A percentile compares a stretch with the other conserved stretches of the same genome.
Evolutionary conservation across 1,284 basidiomycete species (phyloP).

Genomic region (Malassezia caprae): DNA sequence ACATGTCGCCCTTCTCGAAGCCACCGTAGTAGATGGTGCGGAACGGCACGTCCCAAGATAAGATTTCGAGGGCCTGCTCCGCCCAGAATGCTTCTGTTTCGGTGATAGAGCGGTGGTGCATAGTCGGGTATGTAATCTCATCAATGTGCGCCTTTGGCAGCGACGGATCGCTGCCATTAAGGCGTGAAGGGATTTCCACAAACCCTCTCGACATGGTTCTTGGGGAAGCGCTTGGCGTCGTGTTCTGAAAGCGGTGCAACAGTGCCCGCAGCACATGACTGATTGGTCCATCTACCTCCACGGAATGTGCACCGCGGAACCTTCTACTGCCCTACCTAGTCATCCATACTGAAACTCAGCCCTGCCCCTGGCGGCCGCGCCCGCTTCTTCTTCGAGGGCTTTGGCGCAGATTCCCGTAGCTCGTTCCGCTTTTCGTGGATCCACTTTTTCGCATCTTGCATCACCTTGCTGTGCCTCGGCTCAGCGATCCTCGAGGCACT

Average conservation of each 20-base stretch:
- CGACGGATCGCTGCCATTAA: constrained; percentile 4
- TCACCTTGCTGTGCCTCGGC: background rate
- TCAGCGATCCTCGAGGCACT: background rate
- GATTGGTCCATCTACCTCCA: background rate
- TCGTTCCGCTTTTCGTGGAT: background rate
- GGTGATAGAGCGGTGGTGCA: constrained; percentile 6
- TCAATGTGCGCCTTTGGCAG: constrained; percentile 13
- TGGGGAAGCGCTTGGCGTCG: background rate
- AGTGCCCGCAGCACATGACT: background rate
- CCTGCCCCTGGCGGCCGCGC: background rate
- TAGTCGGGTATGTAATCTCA: background rate
- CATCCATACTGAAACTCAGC: constrained; percentile 5
- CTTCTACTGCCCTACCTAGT: background rate
- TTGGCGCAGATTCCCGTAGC: background rate
- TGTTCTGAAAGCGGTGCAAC: background rate
- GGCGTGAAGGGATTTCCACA: constrained; percentile 11
- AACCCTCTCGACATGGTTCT: background rate
- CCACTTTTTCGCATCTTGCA: constrained; percentile 3
- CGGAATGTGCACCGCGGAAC: no score
- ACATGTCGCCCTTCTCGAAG: constrained; percentile 77
- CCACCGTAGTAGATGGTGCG: constrained; percentile 72
- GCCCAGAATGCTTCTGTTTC: constrained; percentile 11
- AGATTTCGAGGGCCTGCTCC: constrained; percentile 58
- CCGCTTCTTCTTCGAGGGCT: background rate
- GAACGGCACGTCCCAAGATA: constrained; percentile 88